Percentiles rank a stretch among this genome's conserved stretches.
These are phyloP conservation scores for Termitomyces sp. DNA, from an alignment of 768 basidiomycete species.

Conservation along the genomic window DNA sequence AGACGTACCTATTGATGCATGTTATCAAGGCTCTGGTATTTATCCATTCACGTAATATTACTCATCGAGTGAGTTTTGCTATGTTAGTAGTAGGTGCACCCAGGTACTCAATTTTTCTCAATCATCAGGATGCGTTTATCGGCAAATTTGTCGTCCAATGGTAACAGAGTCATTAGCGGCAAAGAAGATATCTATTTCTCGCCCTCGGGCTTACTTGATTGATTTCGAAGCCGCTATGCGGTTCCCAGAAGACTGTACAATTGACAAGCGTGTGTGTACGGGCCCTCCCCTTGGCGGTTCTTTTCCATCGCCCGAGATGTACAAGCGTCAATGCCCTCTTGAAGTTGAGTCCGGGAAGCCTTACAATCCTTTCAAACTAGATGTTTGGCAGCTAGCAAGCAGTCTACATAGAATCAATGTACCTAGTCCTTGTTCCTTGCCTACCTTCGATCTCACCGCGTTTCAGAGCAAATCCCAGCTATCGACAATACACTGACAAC, in stretches of 20 bases:
- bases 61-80: background rate
- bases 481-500: background rate
- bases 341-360: slow-evolving; percentile 13
- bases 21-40: background rate
- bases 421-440: background rate
- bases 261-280: slow-evolving; percentile 9
- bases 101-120: background rate
- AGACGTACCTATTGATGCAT: background rate
- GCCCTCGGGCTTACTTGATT: slow-evolving; percentile 13
- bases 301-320: slow-evolving; percentile 11
- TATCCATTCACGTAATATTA: background rate
- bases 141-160: slow-evolving; percentile 27
- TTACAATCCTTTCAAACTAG: slow-evolving; percentile 5
- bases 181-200: background rate
- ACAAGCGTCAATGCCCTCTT: slow-evolving; percentile 19
- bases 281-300: slow-evolving; percentile 18
- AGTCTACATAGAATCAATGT: slow-evolving; percentile 1
- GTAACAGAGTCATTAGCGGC: slow-evolving; percentile 20
- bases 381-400: slow-evolving; percentile 5
- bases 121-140: slow-evolving; percentile 21
- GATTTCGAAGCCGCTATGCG: slow-evolving; percentile 25
- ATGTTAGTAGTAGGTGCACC: too few species aligned
- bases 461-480: slow-evolving; percentile 3
- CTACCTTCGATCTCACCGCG: background rate
- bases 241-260: slow-evolving; percentile 17